Conservation (phyloP, 768 basidiomycete species). For the Russula olivacea region DNA sequence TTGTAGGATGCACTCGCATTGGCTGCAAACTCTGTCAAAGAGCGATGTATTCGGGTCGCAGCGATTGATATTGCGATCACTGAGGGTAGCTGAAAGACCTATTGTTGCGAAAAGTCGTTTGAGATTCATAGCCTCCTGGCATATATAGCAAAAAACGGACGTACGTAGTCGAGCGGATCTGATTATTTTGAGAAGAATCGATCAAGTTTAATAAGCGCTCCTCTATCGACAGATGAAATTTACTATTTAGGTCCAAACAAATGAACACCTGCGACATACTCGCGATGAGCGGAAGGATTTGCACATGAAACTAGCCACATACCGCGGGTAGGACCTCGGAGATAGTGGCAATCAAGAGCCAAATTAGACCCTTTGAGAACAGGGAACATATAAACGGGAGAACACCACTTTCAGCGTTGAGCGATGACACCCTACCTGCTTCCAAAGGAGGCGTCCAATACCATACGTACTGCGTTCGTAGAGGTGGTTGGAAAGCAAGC, state of each 20-base stretch:
- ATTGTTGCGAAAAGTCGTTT: background rate
- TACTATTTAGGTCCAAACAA: background rate
- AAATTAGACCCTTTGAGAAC: constrained; percentile 1
- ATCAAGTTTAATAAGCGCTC: background rate
- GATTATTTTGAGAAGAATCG: too few species aligned
- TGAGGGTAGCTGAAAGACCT: background rate
- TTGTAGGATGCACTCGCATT: background rate
- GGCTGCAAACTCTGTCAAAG: background rate
- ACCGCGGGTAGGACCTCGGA: background rate
- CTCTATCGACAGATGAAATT: background rate
- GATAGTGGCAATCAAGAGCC: background rate
- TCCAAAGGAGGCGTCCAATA: background rate
- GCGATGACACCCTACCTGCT: background rate
- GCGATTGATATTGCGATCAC: background rate
- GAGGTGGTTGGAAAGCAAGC: background rate
- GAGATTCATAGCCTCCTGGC: background rate
- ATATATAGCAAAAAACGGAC: background rate
- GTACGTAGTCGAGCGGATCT: background rate
- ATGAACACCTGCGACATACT: background rate
- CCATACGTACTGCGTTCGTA: background rate
- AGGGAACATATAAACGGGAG: background rate
- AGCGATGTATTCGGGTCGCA: background rate
- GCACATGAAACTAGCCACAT: background rate
- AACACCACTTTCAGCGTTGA: background rate
- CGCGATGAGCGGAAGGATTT: too few species aligned